Conservation (phyloP, 306 rosid genomes). For the Citrullus mucosospermus region DNA sequence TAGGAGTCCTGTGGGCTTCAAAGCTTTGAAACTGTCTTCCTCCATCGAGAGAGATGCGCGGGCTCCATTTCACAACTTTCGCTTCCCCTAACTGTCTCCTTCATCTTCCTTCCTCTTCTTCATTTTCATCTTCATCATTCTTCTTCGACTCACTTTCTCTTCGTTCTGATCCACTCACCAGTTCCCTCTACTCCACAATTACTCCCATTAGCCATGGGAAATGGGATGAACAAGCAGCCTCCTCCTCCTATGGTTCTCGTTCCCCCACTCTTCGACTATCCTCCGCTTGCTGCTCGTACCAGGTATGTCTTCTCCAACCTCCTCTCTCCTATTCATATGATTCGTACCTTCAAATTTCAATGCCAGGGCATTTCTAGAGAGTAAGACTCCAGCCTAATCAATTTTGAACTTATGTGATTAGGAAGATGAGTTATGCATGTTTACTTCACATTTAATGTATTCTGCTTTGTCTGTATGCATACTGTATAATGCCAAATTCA, state of each 20-base stretch:
- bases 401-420: not conserved
- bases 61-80: not conserved
- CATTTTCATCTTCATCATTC: constrained; percentile 2
- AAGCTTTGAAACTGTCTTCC: constrained; percentile 6
- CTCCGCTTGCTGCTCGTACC: constrained; percentile 87
- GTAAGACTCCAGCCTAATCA: not conserved
- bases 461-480: not conserved
- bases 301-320: constrained; percentile 21
- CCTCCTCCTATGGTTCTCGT: constrained; percentile 87
- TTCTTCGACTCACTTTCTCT: not conserved
- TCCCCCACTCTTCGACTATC: constrained; percentile 93
- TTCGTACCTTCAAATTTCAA: not conserved
- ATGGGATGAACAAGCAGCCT: constrained; percentile 28
- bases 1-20: not conserved
- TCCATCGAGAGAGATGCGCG: constrained; percentile 4
- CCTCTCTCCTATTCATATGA: not conserved
- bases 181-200: not conserved
- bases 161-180: not conserved
- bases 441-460: not conserved
- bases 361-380: not conserved
- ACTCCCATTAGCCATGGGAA: constrained; percentile 34
- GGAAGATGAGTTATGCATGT: not conserved
- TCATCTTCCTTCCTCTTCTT: not conserved
- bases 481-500: not conserved
- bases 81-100: not conserved